These are phyloP conservation scores for Hamigera avellanea DNA, from an alignment of 495 filamentous ascomycete genomes.

Conservation along the genomic window DNA sequence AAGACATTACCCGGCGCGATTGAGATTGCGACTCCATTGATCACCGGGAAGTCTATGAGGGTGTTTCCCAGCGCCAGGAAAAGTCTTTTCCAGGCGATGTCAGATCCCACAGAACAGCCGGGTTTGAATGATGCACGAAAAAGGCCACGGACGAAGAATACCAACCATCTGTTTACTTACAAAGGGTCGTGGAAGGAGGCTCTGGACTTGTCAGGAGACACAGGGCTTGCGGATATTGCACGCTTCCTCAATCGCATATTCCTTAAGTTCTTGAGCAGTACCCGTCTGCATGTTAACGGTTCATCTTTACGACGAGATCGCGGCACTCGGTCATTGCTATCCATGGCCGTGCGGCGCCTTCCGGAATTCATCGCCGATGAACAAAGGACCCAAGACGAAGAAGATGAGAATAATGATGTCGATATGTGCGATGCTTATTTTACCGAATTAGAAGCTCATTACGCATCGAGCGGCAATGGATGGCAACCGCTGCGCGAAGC, in stretches of 20 bases:
- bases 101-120: not conserved
- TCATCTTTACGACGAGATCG: slow-evolving; percentile 1
- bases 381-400: slow-evolving; percentile 36
- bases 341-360: slow-evolving; percentile 50
- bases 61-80: slow-evolving; percentile 10
- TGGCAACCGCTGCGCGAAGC: slow-evolving; percentile 56
- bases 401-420: slow-evolving; percentile 38
- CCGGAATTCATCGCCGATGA: slow-evolving; percentile 53
- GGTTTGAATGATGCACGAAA: slow-evolving; percentile 5
- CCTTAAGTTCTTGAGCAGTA: slow-evolving; percentile 28
- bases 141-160: slow-evolving; percentile 8
- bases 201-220: slow-evolving; percentile 22
- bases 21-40: slow-evolving; percentile 34
- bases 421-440: slow-evolving; percentile 46
- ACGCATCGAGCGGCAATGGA: slow-evolving; percentile 37
- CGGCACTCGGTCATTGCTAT: slow-evolving; percentile 47
- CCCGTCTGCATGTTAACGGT: slow-evolving; percentile 8
- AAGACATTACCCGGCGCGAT: slow-evolving; percentile 33
- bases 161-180: slow-evolving; percentile 13
- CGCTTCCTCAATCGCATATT: slow-evolving; percentile 26
- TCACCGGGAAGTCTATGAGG: slow-evolving; percentile 25
- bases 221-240: slow-evolving; percentile 26
- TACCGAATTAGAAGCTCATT: slow-evolving; percentile 52
- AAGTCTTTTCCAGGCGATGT: slow-evolving; percentile 1
- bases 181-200: slow-evolving; percentile 31